phyloP scores from a whole-genome alignment of 805 yeast genomes.

The Candida takata region DNA sequence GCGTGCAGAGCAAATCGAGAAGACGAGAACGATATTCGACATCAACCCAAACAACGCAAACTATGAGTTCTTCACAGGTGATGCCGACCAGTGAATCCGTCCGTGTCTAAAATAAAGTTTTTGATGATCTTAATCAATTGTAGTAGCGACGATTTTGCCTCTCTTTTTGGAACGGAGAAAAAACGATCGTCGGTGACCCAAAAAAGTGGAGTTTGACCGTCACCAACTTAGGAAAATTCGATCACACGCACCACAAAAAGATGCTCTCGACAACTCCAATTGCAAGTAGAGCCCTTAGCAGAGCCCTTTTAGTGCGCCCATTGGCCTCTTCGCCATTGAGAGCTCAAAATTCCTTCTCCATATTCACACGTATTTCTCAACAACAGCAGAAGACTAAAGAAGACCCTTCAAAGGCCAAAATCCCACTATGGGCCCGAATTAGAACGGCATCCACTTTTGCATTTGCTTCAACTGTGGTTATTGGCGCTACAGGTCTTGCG shows the following conservation, averaged over 20 bases:
- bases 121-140: no score
- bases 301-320: neutral
- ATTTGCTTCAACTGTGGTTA: constrained; percentile 51
- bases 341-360: constrained; percentile 7
- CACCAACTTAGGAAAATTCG: no score
- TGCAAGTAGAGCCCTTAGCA: no score
- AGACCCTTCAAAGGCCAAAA: constrained; percentile 2
- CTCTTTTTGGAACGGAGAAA: no score
- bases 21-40: constrained; percentile 24
- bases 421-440: constrained; percentile 37
- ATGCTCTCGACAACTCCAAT: no score
- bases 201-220: no score
- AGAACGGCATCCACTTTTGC: constrained; percentile 56
- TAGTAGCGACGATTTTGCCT: no score
- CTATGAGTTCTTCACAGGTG: constrained; percentile 39
- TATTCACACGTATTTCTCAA: constrained; percentile 2
- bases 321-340: no score
- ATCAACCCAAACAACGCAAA: constrained; percentile 81
- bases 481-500: constrained; percentile 65
- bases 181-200: no score
- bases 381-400: neutral
- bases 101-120: no score
- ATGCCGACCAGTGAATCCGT: constrained; percentile 2
- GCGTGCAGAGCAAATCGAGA: constrained; percentile 20
- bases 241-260: no score